Base-by-base conservation (phyloP, 2,329 filamentous ascomycete species). In the Neopestalotiopsis sp. region DNA sequence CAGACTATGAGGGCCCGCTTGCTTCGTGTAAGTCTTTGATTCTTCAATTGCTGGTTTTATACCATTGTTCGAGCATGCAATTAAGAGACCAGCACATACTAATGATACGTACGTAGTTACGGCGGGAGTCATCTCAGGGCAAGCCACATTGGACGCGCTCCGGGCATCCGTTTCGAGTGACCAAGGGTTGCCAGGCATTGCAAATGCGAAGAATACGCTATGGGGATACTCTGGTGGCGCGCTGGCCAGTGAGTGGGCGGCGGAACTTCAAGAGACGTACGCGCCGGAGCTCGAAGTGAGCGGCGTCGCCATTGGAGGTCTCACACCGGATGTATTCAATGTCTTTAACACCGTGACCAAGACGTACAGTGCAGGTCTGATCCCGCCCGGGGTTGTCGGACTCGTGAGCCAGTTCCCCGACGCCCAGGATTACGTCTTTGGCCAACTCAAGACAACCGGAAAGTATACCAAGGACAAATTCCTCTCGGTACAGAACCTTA, bases 141-240 rank as follows among this genome's bases (percentile, higher is more conserved):
- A 70, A 13, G 66, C 66, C 40, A 68, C 66, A 13, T 45, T 70
- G 14, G 69, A 70, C 20, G 66, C 69, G 6, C 57, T 70, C 9
- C 66, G 69, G 10, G 66, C 69, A 57, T 65, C 61, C 17, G 62
- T 68, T 1, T 61, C 61, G 10, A 56, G 53, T 12, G 69, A 59
- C 12, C 40, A 65, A 14, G 69, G 62, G 6, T 58, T 68, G 14
- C 61, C 66, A 28, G 66, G 63, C 20, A 58, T 59, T 24, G 14
- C 68, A 4, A 72, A 79, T 32, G 76, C 81, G 1, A 76, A 73
- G 2, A 74, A 79, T 53, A 79, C 80, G 0, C 75, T 87, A 67
- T 87, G 85, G 85, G 88, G 88, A 0, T 89, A 89, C 73, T 87
- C 84, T 0, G 88, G 88, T 2, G 87, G 87, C 4, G 82, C 83